Conservation (phyloP, 2,329 filamentous ascomycete genomes). For the Orbilia brochopaga region DNA sequence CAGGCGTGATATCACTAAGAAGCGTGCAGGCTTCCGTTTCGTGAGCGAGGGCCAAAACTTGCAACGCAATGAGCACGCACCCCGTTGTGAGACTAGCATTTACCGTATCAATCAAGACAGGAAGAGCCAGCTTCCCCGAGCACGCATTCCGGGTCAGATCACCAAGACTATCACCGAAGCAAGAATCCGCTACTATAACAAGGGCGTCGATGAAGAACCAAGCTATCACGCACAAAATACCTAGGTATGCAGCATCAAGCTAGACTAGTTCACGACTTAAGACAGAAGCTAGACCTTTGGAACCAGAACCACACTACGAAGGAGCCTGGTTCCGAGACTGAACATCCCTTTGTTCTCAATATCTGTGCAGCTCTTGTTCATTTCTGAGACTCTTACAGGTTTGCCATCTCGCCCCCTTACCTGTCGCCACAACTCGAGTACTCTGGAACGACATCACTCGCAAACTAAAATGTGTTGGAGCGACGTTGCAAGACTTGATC, state of each 20-base stretch:
- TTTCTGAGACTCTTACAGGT: neutral
- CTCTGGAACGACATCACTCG: constrained; percentile 1
- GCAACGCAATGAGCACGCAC: no score
- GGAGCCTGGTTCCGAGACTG: no score
- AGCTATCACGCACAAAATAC: constrained; percentile 1
- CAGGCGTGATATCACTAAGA: no score
- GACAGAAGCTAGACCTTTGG: neutral
- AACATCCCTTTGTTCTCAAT: no score
- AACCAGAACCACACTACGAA: no score
- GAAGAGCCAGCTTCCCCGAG: constrained; percentile 2
- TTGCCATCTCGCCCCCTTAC: neutral
- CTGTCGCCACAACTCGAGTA: neutral
- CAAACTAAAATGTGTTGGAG: neutral
- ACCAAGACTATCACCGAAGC: neutral
- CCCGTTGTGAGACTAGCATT: neutral
- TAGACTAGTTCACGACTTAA: constrained; percentile 4
- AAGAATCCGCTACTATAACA: neutral
- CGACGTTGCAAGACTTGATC: neutral
- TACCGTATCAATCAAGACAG: neutral
- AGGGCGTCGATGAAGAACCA: neutral
- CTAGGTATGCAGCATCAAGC: constrained; percentile 4
- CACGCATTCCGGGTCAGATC: neutral
- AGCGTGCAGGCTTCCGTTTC: no score
- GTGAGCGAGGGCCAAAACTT: no score
- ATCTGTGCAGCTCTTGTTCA: neutral